Base-by-base conservation (phyloP, 78 protist genomes). In the Anaeramoeba flamelloides region DNA sequence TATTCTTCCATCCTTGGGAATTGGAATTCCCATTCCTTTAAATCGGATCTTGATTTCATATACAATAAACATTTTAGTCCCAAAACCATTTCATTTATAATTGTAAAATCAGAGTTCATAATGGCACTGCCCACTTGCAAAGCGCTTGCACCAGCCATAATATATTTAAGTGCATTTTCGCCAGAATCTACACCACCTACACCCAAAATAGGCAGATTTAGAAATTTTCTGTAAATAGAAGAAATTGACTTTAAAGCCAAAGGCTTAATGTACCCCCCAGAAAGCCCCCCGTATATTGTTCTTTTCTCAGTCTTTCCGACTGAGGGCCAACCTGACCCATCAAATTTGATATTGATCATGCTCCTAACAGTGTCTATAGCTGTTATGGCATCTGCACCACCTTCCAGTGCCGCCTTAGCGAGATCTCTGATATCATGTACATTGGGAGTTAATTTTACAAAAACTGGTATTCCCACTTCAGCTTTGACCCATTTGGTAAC, bases 371-470 rank as follows among this genome's bases (percentile, higher is more conserved):
- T 88, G 83, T 94, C 92, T 86, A 89, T 91, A 53, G 95, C 94
- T 3, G 96, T 90, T 31, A 93, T 93, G 40, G 96, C 96, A 26
- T 82, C 75, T 2, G 93, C 95, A 30, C 96, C 97, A n/a, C 96
- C 95, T 41, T 75, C 86, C 79, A 85, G 30, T 0, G 98, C 98
- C 33, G 92, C 93, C 74, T 17, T 17, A 0, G 96, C 96, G 78
- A 93, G 88, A 4, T 81, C 89, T 38, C 79, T 64, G 41, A 92
- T 86, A 78, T 86, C 90, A 0, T 95, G 90, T 33, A 93, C 90
- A 78, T 95, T 95, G 31, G 98, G 98, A 0, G 98, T 95, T 36
- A 95, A 41, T 86, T 95, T 95, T 77, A 91, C 92, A 84, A 92
- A 95, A 87, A 95, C 86, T 65, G 98, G 98, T 3, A 92, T 77